phyloP scores from a whole-genome alignment of 345 rosid species.

The Lagerstroemia speciosa region DNA sequence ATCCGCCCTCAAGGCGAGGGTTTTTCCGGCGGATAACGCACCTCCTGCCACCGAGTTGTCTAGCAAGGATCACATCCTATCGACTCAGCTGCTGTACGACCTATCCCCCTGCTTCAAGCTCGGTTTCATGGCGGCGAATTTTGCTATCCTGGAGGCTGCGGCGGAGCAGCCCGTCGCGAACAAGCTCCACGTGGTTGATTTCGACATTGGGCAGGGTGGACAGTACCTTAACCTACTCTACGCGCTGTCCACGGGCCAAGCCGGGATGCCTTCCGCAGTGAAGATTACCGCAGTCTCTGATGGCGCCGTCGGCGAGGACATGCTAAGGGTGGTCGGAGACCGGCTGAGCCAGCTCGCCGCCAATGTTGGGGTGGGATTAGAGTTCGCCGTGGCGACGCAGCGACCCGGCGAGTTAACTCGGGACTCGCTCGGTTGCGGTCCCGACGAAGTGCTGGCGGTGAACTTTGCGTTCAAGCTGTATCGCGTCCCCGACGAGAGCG shows the following conservation, averaged over 20 bases:
- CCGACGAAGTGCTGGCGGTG: slow-evolving; percentile 61
- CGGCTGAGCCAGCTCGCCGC: slow-evolving; percentile 33
- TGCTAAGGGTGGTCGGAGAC: slow-evolving; percentile 35
- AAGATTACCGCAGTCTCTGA: slow-evolving; percentile 69
- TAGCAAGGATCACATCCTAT: slow-evolving; percentile 39
- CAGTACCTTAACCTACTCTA: slow-evolving; percentile 65
- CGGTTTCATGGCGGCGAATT: slow-evolving; percentile 81
- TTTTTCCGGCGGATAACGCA: slow-evolving; percentile 35
- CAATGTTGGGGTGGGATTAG: slow-evolving; percentile 30
- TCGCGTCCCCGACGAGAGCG: slow-evolving; percentile 82
- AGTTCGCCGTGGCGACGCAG: slow-evolving; percentile 28
- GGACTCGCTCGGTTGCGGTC: slow-evolving; percentile 51
- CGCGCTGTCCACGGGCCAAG: slow-evolving; percentile 46
- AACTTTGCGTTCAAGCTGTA: slow-evolving; percentile 75
- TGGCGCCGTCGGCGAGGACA: slow-evolving; percentile 30
- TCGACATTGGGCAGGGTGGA: slow-evolving; percentile 68
- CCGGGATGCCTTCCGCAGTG: slow-evolving; percentile 23
- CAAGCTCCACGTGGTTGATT: slow-evolving; percentile 67
- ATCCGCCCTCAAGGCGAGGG: slow-evolving; percentile 54
- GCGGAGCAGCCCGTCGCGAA: slow-evolving; percentile 27
- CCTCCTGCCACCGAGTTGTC: slow-evolving; percentile 54
- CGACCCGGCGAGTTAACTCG: slow-evolving; percentile 10
- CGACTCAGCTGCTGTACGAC: slow-evolving; percentile 61
- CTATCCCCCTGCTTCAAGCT: slow-evolving; percentile 74
- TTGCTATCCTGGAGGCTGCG: slow-evolving; percentile 61